Evolutionary conservation across 148 eudicot species (phyloP).

Genomic region (Cornus florida): DNA sequence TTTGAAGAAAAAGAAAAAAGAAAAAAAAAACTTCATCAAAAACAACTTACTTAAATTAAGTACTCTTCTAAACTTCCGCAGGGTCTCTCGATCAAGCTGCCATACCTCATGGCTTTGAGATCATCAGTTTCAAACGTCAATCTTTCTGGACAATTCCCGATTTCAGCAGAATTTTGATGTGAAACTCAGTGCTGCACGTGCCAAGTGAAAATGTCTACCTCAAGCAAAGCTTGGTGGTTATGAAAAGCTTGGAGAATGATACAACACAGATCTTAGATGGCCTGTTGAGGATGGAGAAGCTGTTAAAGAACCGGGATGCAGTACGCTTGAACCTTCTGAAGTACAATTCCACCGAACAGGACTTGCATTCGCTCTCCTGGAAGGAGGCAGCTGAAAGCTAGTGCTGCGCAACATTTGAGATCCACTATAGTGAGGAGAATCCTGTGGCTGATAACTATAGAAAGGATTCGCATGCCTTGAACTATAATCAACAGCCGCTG

Average conservation of each 20-base stretch:
- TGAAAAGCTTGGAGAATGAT: constrained; percentile 32
- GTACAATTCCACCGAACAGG: constrained; percentile 24
- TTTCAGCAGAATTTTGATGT: constrained; percentile 3
- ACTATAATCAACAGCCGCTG: constrained; percentile 7
- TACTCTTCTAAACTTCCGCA: constrained; percentile 11
- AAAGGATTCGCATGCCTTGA: constrained; percentile 27
- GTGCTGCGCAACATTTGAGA: constrained; percentile 18
- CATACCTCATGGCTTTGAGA: neutral
- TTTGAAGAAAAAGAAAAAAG: neutral
- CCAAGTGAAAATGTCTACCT: neutral
- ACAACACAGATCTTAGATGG: constrained; percentile 29
- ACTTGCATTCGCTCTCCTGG: constrained; percentile 5
- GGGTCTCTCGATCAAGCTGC: constrained; percentile 8
- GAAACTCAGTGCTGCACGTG: neutral
- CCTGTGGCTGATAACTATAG: constrained; percentile 13
- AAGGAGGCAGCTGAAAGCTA: constrained; percentile 21
- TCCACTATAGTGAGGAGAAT: constrained; percentile 14
- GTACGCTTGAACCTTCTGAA: constrained; percentile 22
- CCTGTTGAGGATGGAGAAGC: constrained; percentile 17
- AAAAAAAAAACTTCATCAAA: neutral
- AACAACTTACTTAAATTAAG: neutral
- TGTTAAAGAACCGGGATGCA: constrained; percentile 11
- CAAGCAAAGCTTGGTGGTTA: constrained; percentile 13
- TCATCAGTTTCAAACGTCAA: neutral
- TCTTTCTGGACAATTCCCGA: neutral